Evolutionary conservation across 176 grass and related monocot species (phyloP).

Genomic region (Rhynchospora tenuis): DNA sequence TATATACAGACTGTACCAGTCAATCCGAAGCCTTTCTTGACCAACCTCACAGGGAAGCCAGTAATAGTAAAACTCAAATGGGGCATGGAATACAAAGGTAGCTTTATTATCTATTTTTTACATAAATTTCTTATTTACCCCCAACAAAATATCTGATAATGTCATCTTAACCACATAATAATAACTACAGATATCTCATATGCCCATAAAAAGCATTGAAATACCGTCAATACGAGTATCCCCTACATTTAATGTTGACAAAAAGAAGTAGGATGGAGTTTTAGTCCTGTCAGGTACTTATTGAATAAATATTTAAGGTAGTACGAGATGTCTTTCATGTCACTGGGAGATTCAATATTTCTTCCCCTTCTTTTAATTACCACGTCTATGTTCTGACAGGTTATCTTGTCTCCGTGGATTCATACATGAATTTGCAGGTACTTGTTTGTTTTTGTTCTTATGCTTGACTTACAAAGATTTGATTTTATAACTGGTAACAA

Average conservation of each 20-base stretch:
- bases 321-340: not conserved
- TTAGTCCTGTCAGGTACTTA: not conserved
- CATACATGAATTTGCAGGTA: constrained; percentile 90
- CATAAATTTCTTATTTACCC: not conserved
- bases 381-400: constrained; percentile 29
- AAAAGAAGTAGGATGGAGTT: not conserved
- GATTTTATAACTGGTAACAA: not conserved
- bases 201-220: not conserved
- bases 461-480: not conserved
- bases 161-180: not conserved
- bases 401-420: constrained; percentile 90
- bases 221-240: not conserved
- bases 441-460: not conserved
- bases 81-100: constrained; percentile 99
- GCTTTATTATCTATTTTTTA: not conserved
- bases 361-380: not conserved
- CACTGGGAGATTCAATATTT: not conserved
- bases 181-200: not conserved
- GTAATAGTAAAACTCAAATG: constrained; percentile 93
- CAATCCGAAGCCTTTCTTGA: constrained; percentile 92
- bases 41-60: constrained; percentile 76
- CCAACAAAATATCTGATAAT: not conserved
- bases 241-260: not conserved
- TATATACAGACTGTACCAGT: constrained; percentile 67
- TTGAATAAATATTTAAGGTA: not conserved